phyloP scores from a whole-genome alignment of 139 green algal species.

The Spirogloea muscicola region DNA sequence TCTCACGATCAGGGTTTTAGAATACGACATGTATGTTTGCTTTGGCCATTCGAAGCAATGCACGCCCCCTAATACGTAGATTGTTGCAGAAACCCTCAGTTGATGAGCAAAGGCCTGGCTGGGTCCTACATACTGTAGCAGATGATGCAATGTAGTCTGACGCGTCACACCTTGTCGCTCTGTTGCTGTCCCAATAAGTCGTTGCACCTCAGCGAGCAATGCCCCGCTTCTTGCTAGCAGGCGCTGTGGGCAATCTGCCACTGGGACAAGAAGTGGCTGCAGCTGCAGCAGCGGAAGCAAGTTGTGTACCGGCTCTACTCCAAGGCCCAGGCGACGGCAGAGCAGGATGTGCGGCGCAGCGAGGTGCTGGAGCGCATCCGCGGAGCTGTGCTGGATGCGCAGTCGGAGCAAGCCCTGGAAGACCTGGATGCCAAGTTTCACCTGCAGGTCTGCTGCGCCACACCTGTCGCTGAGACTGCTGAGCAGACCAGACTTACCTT shows the following conservation, averaged over 20 bases:
- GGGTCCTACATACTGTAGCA: too few species aligned
- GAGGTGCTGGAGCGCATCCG: slow-evolving; percentile 29
- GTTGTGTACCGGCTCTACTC: neutral
- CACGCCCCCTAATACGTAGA: too few species aligned
- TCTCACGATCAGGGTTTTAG: too few species aligned
- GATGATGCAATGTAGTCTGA: too few species aligned
- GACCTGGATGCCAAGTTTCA: slow-evolving; percentile 52
- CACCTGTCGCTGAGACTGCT: neutral
- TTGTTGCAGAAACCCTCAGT: too few species aligned
- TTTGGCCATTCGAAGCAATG: too few species aligned
- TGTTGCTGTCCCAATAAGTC: too few species aligned
- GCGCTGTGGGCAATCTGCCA: slow-evolving; percentile 41
- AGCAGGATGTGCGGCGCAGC: neutral
- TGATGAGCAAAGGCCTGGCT: too few species aligned
- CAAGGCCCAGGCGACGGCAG: neutral
- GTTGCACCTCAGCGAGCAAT: neutral
- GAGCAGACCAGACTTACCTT: too few species aligned
- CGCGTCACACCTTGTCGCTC: too few species aligned
- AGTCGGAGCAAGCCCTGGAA: slow-evolving; percentile 26
- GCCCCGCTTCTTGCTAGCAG: neutral
- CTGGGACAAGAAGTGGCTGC: slow-evolving; percentile 44
- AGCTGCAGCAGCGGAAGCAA: slow-evolving; percentile 37
- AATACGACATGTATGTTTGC: too few species aligned
- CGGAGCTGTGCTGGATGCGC: slow-evolving; percentile 8
- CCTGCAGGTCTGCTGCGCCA: slow-evolving; percentile 21